phyloP scores from a whole-genome alignment of 2,329 filamentous ascomycete genomes.

The Pseudopyricularia javanii region DNA sequence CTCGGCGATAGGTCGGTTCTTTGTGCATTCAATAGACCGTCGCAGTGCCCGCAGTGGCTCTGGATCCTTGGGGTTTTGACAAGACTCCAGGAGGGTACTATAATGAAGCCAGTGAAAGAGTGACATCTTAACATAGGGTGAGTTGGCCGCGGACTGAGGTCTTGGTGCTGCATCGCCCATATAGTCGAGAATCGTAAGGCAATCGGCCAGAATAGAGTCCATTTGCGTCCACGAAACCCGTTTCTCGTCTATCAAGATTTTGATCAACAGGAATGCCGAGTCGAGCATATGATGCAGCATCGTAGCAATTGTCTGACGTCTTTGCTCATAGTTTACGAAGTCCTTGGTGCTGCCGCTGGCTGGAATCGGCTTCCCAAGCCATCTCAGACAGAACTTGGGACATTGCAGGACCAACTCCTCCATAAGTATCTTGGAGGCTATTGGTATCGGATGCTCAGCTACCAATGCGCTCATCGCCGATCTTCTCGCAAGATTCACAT shows the following conservation, averaged over 20 bases:
- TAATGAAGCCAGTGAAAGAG: slow-evolving; percentile 60
- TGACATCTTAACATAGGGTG: slow-evolving; percentile 54
- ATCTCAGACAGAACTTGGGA: slow-evolving; percentile 47
- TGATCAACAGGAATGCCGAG: slow-evolving; percentile 44
- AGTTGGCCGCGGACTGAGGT: slow-evolving; percentile 13
- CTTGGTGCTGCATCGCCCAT: slow-evolving; percentile 25
- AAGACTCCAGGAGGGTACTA: slow-evolving; percentile 33
- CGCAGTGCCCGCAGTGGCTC: slow-evolving; percentile 44
- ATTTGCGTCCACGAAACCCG: slow-evolving; percentile 39
- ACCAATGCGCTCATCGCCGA: slow-evolving; percentile 37
- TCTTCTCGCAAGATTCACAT: slow-evolving; percentile 42
- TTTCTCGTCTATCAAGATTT: slow-evolving; percentile 34
- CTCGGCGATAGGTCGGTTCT: slow-evolving; percentile 38
- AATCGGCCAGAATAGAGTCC: slow-evolving; percentile 46
- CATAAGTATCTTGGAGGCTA: slow-evolving; percentile 23
- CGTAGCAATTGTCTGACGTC: slow-evolving; percentile 38
- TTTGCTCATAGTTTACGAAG: slow-evolving; percentile 47
- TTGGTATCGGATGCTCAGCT: slow-evolving; percentile 4
- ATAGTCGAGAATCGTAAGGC: slow-evolving; percentile 37
- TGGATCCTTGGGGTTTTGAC: slow-evolving; percentile 25
- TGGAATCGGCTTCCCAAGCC: slow-evolving; percentile 45
- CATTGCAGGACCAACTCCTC: slow-evolving; percentile 45
- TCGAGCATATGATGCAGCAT: slow-evolving; percentile 47
- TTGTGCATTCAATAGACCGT: slow-evolving; percentile 51
- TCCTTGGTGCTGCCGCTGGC: slow-evolving; percentile 42